These are phyloP conservation scores for Exserohilum turcica DNA, from an alignment of 2,329 filamentous ascomycete species.

Conservation along the genomic window DNA sequence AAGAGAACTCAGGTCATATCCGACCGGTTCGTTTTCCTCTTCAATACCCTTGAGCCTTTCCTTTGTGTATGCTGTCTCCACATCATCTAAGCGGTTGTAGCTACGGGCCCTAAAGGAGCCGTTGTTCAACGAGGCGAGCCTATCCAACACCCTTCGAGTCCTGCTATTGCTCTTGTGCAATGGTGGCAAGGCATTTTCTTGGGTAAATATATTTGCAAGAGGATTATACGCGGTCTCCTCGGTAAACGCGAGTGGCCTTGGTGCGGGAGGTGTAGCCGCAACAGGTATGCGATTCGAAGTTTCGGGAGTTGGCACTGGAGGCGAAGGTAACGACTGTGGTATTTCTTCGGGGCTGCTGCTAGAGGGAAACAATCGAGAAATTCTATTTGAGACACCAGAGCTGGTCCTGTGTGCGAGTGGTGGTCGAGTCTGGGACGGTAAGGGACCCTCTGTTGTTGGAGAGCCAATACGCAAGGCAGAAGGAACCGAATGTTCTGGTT, in stretches of 20 bases:
- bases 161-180: slow-evolving; percentile 28
- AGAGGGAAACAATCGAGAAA: slow-evolving; percentile 47
- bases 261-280: slow-evolving; percentile 39
- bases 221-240: slow-evolving; percentile 39
- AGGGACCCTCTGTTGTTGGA: slow-evolving; percentile 24
- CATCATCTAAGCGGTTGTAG: slow-evolving; percentile 44
- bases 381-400: slow-evolving; percentile 38
- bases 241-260: slow-evolving; percentile 33
- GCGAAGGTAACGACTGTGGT: slow-evolving; percentile 39
- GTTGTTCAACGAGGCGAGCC: slow-evolving; percentile 37
- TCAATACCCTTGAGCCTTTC: slow-evolving; percentile 29
- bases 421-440: slow-evolving; percentile 27
- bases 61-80: slow-evolving; percentile 26
- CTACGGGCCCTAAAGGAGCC: slow-evolving; percentile 20
- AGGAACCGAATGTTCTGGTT: slow-evolving; percentile 32
- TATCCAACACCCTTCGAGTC: slow-evolving; percentile 39
- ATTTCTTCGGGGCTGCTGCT: slow-evolving; percentile 23
- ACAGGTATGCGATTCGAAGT: slow-evolving; percentile 36
- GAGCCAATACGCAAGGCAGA: slow-evolving; percentile 39
- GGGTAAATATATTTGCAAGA: slow-evolving; percentile 25
- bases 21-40: slow-evolving; percentile 39
- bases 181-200: slow-evolving; percentile 19
- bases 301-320: slow-evolving; percentile 35
- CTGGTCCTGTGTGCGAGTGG: slow-evolving; percentile 35
- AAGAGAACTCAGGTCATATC: slow-evolving; percentile 37